Base-by-base conservation (phyloP, 2,329 filamentous ascomycete genomes). In the Aspergillus quadricinctus region DNA sequence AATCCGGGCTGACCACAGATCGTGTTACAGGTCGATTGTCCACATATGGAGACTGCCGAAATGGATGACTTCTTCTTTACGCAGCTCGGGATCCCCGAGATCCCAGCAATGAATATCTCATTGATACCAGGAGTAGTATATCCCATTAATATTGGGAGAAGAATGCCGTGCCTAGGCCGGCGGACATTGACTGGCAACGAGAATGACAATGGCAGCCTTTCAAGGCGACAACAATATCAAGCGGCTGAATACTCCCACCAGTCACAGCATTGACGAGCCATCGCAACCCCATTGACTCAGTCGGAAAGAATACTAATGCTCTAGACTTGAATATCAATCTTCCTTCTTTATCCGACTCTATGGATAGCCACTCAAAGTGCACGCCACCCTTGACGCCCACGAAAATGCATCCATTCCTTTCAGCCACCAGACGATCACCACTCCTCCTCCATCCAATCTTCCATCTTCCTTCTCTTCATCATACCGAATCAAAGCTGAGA, bases 161-260 rank as follows among this genome's bases (percentile, higher is more conserved):
- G 27, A 31, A 21, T 17, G 9, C 23, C 19, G 28, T 4, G n/a
- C 29, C 5, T 2, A 46, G 43, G 4, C 10, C 23, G 21, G 6
- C 11, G 10, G 23, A 23, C 40, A 57, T 54, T 50, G 50, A 35
- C 21, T 8, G 43, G 4, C 43, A 3, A 14, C 9, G 23, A 11
- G 43, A 6, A 23, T 25, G 23, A 2, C 10, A 46, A 46, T 14
- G 11, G 21, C 21, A 25, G 43, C 14, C 43, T 46, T 43, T 41
- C 43, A 41, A 23, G 3, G 7, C 27, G 27, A 53, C 46, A 57
- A 57, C 55, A 57, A 57, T 54, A 57, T 48, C 21, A 57, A 54
- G 55, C 37, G n/a, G n/a, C n/a, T n/a, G n/a, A n/a, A n/a, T n/a
- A n/a, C 27, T 21, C 35, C 29, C 19, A 11, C 40, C 25, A 46